phyloP scores from a whole-genome alignment of 2,329 filamentous ascomycete genomes.

The Aureobasidium sp. region DNA sequence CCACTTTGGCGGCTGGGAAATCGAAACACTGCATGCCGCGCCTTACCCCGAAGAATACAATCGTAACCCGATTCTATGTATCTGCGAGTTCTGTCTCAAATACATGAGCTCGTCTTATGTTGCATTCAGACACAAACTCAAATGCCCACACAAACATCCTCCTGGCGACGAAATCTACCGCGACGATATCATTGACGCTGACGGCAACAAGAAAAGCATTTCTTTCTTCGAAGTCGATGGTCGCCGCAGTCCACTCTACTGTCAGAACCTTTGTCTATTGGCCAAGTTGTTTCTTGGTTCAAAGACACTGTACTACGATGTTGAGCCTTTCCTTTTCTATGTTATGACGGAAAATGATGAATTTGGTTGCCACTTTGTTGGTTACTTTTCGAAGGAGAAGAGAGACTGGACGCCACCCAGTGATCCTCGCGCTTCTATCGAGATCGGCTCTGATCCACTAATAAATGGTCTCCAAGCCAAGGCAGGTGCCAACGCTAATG shows the following conservation, averaged over 20 bases:
- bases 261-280: constrained; percentile 90
- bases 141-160: constrained; percentile 92
- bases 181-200: constrained; percentile 59
- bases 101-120: constrained; percentile 99
- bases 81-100: constrained; percentile 98
- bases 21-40: constrained; percentile 98
- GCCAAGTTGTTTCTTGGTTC: constrained; percentile 98
- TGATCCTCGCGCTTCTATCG: constrained; percentile 48
- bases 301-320: constrained; percentile 96
- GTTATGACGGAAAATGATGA: constrained; percentile 93
- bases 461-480: constrained; percentile 15
- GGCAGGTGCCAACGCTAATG: constrained; percentile 11
- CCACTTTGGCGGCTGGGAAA: constrained; percentile 95
- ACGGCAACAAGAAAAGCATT: constrained; percentile 25
- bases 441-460: constrained; percentile 15
- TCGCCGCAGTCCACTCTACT: constrained; percentile 95
- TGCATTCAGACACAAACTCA: constrained; percentile 90
- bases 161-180: constrained; percentile 98
- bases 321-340: constrained; percentile 95
- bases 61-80: constrained; percentile 91
- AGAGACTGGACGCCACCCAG: constrained; percentile 45
- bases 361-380: constrained; percentile 88
- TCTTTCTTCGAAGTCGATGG: constrained; percentile 98
- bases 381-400: constrained; percentile 99
- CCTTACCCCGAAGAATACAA: constrained; percentile 99